These are phyloP conservation scores for Fraxinus velutina DNA, from an alignment of 305 asterid species.

Conservation along the genomic window DNA sequence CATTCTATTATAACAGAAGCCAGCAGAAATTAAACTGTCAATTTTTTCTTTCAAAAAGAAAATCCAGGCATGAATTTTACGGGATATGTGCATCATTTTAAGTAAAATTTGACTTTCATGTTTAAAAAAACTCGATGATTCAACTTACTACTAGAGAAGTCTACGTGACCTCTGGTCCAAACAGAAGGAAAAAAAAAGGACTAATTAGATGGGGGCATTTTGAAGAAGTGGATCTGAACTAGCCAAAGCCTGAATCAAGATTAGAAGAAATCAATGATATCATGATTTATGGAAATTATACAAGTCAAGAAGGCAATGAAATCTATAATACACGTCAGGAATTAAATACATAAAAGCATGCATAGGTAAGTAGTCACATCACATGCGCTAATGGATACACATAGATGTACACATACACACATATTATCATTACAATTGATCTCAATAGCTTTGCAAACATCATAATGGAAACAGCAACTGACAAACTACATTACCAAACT, in stretches of 20 bases:
- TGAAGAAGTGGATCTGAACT: background rate
- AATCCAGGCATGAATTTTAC: background rate
- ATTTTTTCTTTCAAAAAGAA: background rate
- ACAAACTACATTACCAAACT: background rate
- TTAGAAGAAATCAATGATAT: background rate
- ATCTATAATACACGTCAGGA: background rate
- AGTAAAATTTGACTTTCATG: background rate
- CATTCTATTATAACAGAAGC: background rate
- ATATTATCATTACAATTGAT: background rate
- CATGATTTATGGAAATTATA: background rate
- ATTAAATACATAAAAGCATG: background rate
- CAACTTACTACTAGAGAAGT: background rate
- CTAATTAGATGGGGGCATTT: background rate
- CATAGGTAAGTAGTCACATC: background rate
- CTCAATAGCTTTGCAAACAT: background rate
- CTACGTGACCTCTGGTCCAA: background rate
- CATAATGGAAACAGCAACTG: background rate
- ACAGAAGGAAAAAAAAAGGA: background rate
- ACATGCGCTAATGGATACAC: background rate
- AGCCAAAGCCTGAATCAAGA: background rate
- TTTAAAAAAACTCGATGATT: background rate
- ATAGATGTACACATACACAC: background rate
- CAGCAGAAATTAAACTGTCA: background rate
- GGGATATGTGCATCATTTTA: slow-evolving; percentile 6
- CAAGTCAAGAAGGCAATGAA: background rate